Evolutionary conservation across 2,329 filamentous ascomycete genomes (phyloP).

Genomic region (Albifimbria verrucaria): DNA sequence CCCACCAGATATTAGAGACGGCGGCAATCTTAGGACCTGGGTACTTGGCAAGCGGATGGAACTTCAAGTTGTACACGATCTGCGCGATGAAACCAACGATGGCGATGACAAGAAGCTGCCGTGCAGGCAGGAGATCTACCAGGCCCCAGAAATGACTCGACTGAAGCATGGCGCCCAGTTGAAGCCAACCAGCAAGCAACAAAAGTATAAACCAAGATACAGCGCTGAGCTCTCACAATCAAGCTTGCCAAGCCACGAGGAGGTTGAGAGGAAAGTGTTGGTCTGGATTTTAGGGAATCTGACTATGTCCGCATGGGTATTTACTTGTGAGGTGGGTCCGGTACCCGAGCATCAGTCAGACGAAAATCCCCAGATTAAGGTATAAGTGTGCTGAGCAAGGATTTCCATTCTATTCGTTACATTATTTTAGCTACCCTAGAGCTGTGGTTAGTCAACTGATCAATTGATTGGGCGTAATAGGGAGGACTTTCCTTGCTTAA

Average conservation of each 20-base stretch:
- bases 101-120: neutral
- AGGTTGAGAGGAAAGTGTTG: no score
- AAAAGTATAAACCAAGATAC: neutral
- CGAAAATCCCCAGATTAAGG: no score
- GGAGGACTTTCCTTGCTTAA: no score
- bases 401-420: no score
- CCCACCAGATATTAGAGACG: constrained; percentile 1
- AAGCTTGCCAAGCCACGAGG: neutral
- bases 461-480: no score
- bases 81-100: neutral
- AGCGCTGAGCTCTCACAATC: neutral
- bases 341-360: no score
- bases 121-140: neutral
- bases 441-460: no score
- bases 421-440: no score
- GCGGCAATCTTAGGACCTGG: constrained; percentile 1
- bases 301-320: no score
- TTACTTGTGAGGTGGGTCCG: no score
- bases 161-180: neutral
- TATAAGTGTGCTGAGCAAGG: no score
- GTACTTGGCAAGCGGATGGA: neutral
- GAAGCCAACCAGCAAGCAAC: neutral
- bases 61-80: neutral
- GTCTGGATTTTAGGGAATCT: no score
- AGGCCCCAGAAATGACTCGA: neutral